Evolutionary conservation across 768 basidiomycete genomes (phyloP).

Genomic region (Lactarius hengduanensis): DNA sequence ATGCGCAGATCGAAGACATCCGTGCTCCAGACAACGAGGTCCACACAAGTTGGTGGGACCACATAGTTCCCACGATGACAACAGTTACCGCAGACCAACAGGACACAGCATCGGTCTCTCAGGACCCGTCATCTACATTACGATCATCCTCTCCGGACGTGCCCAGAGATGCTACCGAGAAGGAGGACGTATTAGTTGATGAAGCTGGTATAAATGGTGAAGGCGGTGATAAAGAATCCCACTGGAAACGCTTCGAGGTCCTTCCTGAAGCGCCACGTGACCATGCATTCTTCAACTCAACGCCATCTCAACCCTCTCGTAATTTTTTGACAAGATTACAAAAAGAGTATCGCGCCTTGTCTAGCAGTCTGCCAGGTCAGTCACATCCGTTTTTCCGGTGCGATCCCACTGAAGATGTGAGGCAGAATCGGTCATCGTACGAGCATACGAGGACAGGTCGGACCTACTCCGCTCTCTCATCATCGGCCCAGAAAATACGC

Average conservation of each 20-base stretch:
- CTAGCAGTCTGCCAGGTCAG: conserved; percentile 79
- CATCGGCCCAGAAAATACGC: conserved; percentile 90
- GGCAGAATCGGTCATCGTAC: conserved; percentile 81
- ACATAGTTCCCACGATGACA: conserved; percentile 21
- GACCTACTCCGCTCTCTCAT: conserved; percentile 88
- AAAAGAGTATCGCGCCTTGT: conserved; percentile 80
- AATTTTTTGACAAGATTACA: conserved; percentile 71
- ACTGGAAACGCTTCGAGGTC: conserved; percentile 83
- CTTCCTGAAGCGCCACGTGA: conserved; percentile 73
- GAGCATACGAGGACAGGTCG: conserved; percentile 85
- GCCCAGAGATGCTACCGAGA: conserved; percentile 34
- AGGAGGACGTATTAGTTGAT: conserved; percentile 33
- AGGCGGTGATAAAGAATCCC: conserved; percentile 39
- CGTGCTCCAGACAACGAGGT: conserved; percentile 13
- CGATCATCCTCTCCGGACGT: conserved; percentile 33
- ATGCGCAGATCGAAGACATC: conserved; percentile 31
- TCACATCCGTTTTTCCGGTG: not conserved
- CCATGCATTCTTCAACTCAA: conserved; percentile 72
- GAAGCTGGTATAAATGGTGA: conserved; percentile 29
- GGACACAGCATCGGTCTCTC: conserved; percentile 26
- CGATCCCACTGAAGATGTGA: conserved; percentile 10
- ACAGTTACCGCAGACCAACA: conserved; percentile 14
- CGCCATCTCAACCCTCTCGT: conserved; percentile 65
- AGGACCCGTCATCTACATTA: conserved; percentile 26
- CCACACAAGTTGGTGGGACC: conserved; percentile 27